These are phyloP conservation scores for Nicotiana otophora DNA, from an alignment of 257 asterid genomes.

Conservation along the genomic window DNA sequence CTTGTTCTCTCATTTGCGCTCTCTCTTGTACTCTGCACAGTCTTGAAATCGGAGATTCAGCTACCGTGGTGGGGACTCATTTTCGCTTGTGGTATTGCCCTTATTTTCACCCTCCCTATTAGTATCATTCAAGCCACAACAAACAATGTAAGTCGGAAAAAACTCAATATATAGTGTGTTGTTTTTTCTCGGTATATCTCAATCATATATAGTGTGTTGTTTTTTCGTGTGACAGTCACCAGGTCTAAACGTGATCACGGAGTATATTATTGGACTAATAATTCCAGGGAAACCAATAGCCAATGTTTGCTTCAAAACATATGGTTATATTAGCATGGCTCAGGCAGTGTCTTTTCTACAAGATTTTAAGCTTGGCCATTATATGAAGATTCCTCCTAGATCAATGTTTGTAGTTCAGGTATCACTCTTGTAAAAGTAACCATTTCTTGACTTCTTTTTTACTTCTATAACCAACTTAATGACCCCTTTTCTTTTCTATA, in stretches of 20 bases:
- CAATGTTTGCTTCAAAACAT: constrained; percentile 79
- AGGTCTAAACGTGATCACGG: constrained; percentile 69
- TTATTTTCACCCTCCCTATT: constrained; percentile 63
- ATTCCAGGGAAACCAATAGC: constrained; percentile 79
- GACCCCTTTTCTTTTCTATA: not conserved
- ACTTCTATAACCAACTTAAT: not conserved
- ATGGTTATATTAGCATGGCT: constrained; percentile 69
- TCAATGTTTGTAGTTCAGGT: constrained; percentile 88
- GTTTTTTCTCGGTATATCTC: too few species aligned
- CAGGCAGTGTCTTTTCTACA: constrained; percentile 68
- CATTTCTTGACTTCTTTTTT: not conserved
- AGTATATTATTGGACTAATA: constrained; percentile 45
- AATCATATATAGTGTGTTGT: too few species aligned
- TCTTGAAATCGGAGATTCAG: constrained; percentile 58
- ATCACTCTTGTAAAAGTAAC: not conserved
- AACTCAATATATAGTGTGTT: too few species aligned
- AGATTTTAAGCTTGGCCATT: constrained; percentile 87
- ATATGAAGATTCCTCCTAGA: constrained; percentile 76
- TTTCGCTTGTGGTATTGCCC: constrained; percentile 34
- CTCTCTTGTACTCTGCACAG: constrained; percentile 45
- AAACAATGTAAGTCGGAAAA: constrained; percentile 36
- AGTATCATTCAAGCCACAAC: constrained; percentile 76
- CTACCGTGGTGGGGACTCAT: constrained; percentile 86
- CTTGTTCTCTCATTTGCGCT: constrained; percentile 38
- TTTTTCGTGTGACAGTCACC: constrained; percentile 31